phyloP scores from a whole-genome alignment of 1,284 basidiomycete species.

The Hemileia vastatrix region DNA sequence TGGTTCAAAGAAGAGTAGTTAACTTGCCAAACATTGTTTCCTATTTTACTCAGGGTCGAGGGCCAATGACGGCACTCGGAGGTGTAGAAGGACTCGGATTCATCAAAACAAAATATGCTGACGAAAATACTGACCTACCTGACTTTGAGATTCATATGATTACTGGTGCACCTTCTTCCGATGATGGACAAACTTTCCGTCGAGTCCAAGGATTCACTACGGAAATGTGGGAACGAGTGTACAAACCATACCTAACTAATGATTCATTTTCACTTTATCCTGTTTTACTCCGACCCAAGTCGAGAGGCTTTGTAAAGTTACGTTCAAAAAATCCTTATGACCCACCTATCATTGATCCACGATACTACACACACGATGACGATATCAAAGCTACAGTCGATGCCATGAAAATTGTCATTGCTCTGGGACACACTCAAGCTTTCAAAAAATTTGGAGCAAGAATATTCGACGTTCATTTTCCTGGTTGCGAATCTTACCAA shows the following conservation, averaged over 20 bases:
- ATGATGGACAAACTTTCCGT: too few species aligned
- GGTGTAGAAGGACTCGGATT: too few species aligned
- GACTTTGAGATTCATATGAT: too few species aligned
- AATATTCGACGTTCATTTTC: constrained; percentile 44
- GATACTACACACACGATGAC: constrained; percentile 50
- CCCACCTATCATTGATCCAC: constrained; percentile 50
- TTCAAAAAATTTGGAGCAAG: constrained; percentile 43
- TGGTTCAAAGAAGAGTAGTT: too few species aligned
- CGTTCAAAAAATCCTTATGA: constrained; percentile 46
- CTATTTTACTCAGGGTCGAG: constrained; percentile 4
- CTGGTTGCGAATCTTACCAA: constrained; percentile 37
- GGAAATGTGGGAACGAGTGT: too few species aligned
- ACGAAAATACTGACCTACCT: too few species aligned
- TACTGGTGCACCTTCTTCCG: too few species aligned
- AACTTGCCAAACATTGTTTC: constrained; percentile 8
- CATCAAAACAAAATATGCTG: too few species aligned
- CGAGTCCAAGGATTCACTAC: too few species aligned
- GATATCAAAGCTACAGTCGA: constrained; percentile 50
- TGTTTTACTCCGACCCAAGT: constrained; percentile 48
- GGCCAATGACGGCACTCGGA: too few species aligned
- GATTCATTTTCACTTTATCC: too few species aligned
- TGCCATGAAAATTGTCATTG: constrained; percentile 51
- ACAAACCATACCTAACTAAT: too few species aligned
- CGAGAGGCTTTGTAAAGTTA: constrained; percentile 42
- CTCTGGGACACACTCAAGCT: constrained; percentile 48